phyloP scores from a whole-genome alignment of 257 asterid genomes.

The Capsicum chinense region DNA sequence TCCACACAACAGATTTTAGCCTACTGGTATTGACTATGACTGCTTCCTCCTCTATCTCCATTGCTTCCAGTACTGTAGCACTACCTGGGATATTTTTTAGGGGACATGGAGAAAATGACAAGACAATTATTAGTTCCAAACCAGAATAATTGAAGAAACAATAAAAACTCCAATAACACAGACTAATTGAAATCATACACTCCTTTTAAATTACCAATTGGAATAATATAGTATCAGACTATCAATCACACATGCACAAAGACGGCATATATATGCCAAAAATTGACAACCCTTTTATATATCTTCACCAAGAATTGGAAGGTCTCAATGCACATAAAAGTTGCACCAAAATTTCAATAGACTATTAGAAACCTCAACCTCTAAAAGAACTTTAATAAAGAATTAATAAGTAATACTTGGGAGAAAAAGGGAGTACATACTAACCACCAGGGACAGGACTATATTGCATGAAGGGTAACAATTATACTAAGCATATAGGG shows the following conservation, averaged over 20 bases:
- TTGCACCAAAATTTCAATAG: neutral
- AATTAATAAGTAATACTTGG: slow-evolving; percentile 1
- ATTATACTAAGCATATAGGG: neutral
- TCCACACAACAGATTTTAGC: slow-evolving; percentile 90
- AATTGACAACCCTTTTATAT: neutral
- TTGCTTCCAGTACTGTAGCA: slow-evolving; percentile 36
- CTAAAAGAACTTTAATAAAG: neutral
- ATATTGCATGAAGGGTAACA: neutral
- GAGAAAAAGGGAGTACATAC: neutral
- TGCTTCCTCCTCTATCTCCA: slow-evolving; percentile 79
- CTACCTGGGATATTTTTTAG: slow-evolving; percentile 19
- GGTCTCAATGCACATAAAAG: slow-evolving; percentile 9
- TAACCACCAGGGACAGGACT: neutral
- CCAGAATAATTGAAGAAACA: slow-evolving; percentile 16
- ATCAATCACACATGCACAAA: neutral
- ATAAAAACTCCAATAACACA: slow-evolving; percentile 12
- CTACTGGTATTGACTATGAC: slow-evolving; percentile 82
- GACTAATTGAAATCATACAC: neutral
- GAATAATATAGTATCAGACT: neutral
- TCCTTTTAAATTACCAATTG: slow-evolving; percentile 3
- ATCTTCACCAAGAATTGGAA: neutral
- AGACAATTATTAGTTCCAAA: neutral
- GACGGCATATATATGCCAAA: neutral
- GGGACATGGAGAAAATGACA: neutral
- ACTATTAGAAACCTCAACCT: neutral